Evolutionary conservation across 164 flowering plant genomes (phyloP).

Genomic region (Magnolia officinalis): DNA sequence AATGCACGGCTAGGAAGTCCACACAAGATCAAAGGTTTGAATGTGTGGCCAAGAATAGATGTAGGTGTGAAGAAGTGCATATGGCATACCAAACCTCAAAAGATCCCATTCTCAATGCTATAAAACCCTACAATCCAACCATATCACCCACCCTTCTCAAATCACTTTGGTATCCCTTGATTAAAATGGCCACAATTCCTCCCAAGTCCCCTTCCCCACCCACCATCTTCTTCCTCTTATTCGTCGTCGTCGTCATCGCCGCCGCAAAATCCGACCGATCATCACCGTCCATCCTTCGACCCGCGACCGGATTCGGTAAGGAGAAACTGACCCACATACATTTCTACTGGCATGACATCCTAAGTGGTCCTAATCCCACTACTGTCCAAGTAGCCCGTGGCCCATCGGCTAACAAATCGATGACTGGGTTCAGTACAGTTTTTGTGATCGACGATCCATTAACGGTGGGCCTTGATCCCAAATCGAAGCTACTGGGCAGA

Average conservation of each 20-base stretch:
- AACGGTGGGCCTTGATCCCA: conserved; percentile 32
- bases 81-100: no score
- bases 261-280: background rate
- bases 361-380: conserved; percentile 43
- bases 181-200: background rate
- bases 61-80: no score
- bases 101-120: background rate
- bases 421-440: conserved; percentile 30
- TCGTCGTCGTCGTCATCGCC: background rate
- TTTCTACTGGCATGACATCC: conserved; percentile 55
- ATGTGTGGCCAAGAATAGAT: no score
- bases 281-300: background rate
- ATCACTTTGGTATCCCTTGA: background rate
- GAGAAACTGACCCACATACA: conserved; percentile 43
- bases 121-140: background rate
- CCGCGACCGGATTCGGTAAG: background rate
- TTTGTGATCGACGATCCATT: conserved; percentile 37
- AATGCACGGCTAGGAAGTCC: no score
- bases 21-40: no score
- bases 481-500: conserved; percentile 38
- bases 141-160: no score
- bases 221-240: background rate
- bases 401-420: background rate
- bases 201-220: background rate
- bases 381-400: conserved; percentile 27